These are phyloP conservation scores for Eucalyptus brandiana DNA, from an alignment of 345 rosid genomes.

Conservation along the genomic window DNA sequence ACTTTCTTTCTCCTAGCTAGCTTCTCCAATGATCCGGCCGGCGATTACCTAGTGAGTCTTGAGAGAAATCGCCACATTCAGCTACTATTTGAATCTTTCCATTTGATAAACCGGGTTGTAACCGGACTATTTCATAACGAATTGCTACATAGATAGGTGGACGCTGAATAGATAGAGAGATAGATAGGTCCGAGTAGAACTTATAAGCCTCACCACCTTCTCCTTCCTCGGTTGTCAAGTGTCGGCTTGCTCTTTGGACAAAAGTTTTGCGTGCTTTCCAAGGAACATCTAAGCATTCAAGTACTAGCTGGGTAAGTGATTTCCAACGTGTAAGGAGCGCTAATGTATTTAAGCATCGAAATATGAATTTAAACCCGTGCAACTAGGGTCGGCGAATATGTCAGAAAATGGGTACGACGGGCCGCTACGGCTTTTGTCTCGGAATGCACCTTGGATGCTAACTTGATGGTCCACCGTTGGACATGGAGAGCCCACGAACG, in stretches of 20 bases:
- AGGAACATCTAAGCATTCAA: not conserved
- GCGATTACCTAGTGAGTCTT: not conserved
- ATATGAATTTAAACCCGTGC: not conserved
- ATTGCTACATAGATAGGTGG: not conserved
- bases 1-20: not conserved
- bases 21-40: not conserved
- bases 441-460: not conserved
- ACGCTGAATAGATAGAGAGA: not conserved
- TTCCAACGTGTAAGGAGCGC: not conserved
- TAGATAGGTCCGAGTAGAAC: not conserved
- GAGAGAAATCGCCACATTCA: not conserved
- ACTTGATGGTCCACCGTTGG: not conserved
- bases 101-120: not conserved
- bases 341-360: not conserved
- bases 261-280: not conserved
- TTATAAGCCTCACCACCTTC: not conserved
- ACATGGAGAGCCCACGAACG: not conserved
- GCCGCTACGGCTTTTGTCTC: not conserved
- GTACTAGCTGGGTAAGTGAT: not conserved
- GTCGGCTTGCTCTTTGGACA: not conserved
- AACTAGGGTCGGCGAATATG: not conserved
- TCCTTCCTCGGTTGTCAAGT: not conserved
- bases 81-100: not conserved
- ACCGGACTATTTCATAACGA: not conserved
- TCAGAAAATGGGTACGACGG: not conserved